These are phyloP conservation scores for Cadophora luteo-olivacea DNA, from an alignment of 2,329 filamentous ascomycete genomes.

Conservation along the genomic window DNA sequence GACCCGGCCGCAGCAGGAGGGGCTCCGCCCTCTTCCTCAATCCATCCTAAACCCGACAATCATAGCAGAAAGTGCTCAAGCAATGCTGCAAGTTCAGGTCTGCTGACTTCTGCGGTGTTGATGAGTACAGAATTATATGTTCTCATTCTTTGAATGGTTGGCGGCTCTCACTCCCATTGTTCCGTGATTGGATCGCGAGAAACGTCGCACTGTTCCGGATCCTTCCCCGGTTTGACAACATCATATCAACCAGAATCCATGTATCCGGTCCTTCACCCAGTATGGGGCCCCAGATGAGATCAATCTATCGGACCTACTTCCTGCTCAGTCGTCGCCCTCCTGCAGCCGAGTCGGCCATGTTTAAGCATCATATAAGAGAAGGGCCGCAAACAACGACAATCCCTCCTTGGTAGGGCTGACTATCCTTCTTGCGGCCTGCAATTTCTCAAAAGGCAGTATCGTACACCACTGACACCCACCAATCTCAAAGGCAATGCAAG, in stretches of 20 bases:
- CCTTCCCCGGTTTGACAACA: conserved; percentile 1
- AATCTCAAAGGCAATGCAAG: not conserved
- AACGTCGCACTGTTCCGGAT: not conserved
- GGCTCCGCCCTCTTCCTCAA: not conserved
- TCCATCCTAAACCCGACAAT: not conserved
- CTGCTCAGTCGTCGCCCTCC: not conserved
- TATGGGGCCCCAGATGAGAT: not conserved
- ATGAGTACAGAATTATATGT: not conserved
- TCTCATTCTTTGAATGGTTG: not conserved
- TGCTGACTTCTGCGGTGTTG: not conserved
- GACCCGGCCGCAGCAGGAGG: not conserved
- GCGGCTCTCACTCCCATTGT: not conserved
- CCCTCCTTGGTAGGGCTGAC: not conserved
- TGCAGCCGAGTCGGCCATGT: not conserved
- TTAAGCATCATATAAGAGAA: not conserved
- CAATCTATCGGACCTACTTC: not conserved
- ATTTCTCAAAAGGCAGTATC: not conserved
- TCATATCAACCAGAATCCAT: conserved; percentile 2
- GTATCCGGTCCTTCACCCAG: not conserved
- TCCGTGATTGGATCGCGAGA: not conserved
- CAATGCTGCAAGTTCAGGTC: not conserved
- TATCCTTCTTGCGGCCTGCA: not conserved
- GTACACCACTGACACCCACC: not conserved
- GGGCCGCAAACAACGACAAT: conserved; percentile 3
- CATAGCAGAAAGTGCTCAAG: not conserved